Conservation (phyloP, 768 basidiomycete genomes). For the Brasilioporus rufonigricans region DNA sequence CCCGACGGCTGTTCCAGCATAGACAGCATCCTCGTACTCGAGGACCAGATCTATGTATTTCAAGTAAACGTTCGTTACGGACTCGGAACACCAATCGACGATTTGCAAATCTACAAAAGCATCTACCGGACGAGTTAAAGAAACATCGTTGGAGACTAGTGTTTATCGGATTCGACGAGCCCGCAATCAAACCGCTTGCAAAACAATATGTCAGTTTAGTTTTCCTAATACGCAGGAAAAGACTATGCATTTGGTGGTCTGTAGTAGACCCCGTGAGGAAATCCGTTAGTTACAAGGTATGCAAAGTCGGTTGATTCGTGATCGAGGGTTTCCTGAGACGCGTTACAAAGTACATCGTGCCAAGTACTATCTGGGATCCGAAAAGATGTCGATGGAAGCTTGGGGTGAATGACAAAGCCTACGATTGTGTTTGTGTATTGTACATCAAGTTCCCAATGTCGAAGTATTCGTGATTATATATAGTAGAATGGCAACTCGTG, state of each 20-base stretch:
- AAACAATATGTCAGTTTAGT: neutral
- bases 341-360: too few species aligned
- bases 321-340: too few species aligned
- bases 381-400: too few species aligned
- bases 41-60: neutral
- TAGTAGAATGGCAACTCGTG: too few species aligned
- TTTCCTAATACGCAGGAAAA: neutral
- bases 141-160: neutral
- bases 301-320: too few species aligned
- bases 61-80: neutral
- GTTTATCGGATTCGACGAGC: neutral
- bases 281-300: neutral
- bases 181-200: neutral
- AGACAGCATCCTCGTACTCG: neutral
- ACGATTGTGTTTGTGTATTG: too few species aligned
- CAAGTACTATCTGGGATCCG: too few species aligned
- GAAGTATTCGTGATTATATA: too few species aligned
- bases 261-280: neutral
- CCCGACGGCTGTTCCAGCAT: neutral
- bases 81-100: neutral
- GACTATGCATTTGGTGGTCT: neutral
- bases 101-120: neutral
- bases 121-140: neutral
- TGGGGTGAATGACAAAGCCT: too few species aligned
- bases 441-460: too few species aligned